Base-by-base conservation (phyloP, 768 basidiomycete species). In the Mycena indigotica region DNA sequence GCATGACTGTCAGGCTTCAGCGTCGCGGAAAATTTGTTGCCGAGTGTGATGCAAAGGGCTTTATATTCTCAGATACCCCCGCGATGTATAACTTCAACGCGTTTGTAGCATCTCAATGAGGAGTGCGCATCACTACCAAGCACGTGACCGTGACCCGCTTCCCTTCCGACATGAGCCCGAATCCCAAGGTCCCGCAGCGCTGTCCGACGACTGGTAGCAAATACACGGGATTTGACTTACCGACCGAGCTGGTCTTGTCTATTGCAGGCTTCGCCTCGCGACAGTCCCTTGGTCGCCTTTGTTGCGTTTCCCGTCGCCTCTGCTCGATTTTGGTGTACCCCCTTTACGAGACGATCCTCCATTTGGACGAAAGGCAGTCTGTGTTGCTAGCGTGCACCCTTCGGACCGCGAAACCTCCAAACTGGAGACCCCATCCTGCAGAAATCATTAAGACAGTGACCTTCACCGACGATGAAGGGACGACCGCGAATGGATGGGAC, bases 21-120 rank as follows among this genome's bases (percentile, higher is more conserved):
- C 72, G 83, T 32, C 64, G 68, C 8, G 71, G 70, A 21, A 55
- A 61, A 19, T 68, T 67, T 6, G 52, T 77, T 17, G 66, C 77
- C 24, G 52, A 73, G 44, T 72, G 79, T 57, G 62, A 66, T 16
- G 72, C 83, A 2, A 15, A 52, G 0, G 71, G 66, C 38, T 82
- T 81, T 62, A 57, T 13, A 15, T 82, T 80, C 64, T 65, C 70
- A 3, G 62, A 66, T 25, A 62, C 62, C 2, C 82, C 84, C 13
- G 3, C 66, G n/a, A 65, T 67, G 24, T 82, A 84, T 66, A 84
- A 84, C 61, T 84, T 75, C 69, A 84, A 83, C 55, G 79, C 75
- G 25, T 35, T 17, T 35, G 17, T 35, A 35, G 8, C 32, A 35
- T 35, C 8, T 17, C 10, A 35, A 17, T 35, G 10, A 17, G 8